Base-by-base conservation (phyloP, 768 basidiomycete species). In the Boletus pseudo-olivaceus region DNA sequence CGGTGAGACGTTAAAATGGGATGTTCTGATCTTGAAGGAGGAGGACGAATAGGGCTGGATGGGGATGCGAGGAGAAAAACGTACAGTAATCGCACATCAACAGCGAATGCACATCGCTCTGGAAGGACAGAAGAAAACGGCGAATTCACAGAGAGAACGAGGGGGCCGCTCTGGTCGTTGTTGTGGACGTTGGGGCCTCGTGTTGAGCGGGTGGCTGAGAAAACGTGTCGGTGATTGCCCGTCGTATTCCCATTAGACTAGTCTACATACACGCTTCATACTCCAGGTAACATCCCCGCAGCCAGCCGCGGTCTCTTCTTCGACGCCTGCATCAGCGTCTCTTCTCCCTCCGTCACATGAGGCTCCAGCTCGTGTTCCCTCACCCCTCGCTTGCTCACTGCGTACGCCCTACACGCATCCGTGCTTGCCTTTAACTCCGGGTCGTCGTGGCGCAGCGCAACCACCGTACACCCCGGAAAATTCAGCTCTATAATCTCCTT, bases 391-490 rank as follows among this genome's bases (percentile, higher is more conserved):
- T 77, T 70, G 53, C 75, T 75, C 56, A 83, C 51, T 17, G 85
- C 87, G 67, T 89, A 90, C 38, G 74, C 77, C 61, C 86, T 71
- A 64, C 87, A 89, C 44, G 83, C 85, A 53, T 87, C 83, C 53
- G 76, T 71, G 66, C 87, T 89, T 67, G 76, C 71, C 57, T 67
- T 72, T 52, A 90, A 66, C 64, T 68, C 76, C 23, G 80, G 76
- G 58, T 89, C 84, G 49, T 79, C 79, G 39, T 76, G 71, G 57
- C 80, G 77, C 63, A 82, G 73, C 32, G 82, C 82, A 47, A 77
- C 64, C 19, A 91, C 75, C 33, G 60, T 68, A 54, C 90, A 75
- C 2, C 84, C 85, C 19, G 81, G 75, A 64, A 94, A 90, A 64
- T 93, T 93, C 62, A 78, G 78, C 70, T 89, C 83, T 47, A 93